Base-by-base conservation (phyloP, 331 rosid species). In the Rosa hybrid region DNA sequence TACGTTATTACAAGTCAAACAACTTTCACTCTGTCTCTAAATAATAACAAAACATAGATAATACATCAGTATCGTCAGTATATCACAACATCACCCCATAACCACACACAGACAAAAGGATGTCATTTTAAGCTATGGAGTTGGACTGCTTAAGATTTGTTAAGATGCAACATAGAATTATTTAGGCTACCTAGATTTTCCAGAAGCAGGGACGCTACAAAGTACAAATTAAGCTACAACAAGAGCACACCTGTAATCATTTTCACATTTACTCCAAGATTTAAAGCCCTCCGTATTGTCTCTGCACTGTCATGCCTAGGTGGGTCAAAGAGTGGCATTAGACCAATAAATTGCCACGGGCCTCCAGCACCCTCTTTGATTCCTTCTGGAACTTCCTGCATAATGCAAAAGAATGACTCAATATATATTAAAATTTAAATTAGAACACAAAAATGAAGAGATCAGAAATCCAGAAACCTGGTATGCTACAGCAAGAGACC, bases 251-350 rank as follows among this genome's bases (percentile, higher is more conserved):
- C 99, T 45, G 99, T 93, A 79, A 96, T 96, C 99, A 96, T 96
- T 89, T 96, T 96, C 83, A 96, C 99, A 80, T 89, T 96, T 23
- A 96, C 98, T 51, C 99, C 99, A 41, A 96, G 98, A 86, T 96
- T 91, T 46, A 96, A 88, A 68, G 99, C 99, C 90, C 99, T 93
- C 78, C 95, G 80, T 53, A 96, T 96, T 46, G 99, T 96, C 90
- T 96, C 99, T 12, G 99, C 99, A 89, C 99, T 96, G 68, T 96
- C 99, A 71, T 96, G 99, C 84, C 99, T 90, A 68, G 99, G 99
- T 71, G 99, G 99, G 79, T 96, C 99, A 80, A 96, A 96, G 74
- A 96, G 93, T 76, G 99, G 98, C 97, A 96, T 80, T 53, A 96
- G 94, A 53, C 99, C 99, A 83, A 90, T 85, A 77, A 96, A 96